These are phyloP conservation scores for Glycine tomentella DNA, from an alignment of 306 rosid genomes.

Conservation along the genomic window DNA sequence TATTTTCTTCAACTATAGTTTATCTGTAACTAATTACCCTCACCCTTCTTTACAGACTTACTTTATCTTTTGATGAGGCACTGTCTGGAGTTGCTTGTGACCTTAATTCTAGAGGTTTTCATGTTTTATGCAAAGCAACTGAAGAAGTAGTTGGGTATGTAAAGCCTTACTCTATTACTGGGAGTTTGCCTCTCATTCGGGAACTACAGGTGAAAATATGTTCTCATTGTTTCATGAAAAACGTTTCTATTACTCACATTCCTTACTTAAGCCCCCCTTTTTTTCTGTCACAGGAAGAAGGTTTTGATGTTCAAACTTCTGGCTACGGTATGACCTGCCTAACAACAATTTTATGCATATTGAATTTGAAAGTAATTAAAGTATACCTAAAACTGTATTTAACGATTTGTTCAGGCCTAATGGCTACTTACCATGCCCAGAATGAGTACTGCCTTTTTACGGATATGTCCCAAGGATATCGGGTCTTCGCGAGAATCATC, in stretches of 20 bases:
- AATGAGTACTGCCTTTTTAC: constrained; percentile 90
- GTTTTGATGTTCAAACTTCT: constrained; percentile 89
- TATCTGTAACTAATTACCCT: constrained; percentile 21
- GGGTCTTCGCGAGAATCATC: constrained; percentile 73
- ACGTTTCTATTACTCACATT: constrained; percentile 18
- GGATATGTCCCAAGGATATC: constrained; percentile 88
- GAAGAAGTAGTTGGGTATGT: constrained; percentile 89
- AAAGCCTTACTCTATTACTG: constrained; percentile 93
- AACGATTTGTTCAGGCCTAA: constrained; percentile 67
- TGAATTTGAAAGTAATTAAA: neutral
- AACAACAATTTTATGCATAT: constrained; percentile 15
- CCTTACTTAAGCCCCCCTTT: constrained; percentile 13
- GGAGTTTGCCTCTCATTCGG: constrained; percentile 88
- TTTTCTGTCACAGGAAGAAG: constrained; percentile 68
- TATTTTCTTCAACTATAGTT: neutral
- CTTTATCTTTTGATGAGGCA: constrained; percentile 71
- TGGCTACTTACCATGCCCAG: constrained; percentile 91
- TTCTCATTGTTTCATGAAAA: constrained; percentile 15
- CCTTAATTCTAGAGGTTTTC: constrained; percentile 82
- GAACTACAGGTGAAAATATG: constrained; percentile 75
- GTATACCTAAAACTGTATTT: constrained; percentile 23
- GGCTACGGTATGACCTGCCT: constrained; percentile 77
- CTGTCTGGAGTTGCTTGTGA: constrained; percentile 88
- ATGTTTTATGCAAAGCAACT: constrained; percentile 90
- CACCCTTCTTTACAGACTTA: constrained; percentile 63